Percentiles rank a stretch among this genome's conserved stretches.
phyloP scores from a whole-genome alignment of 2,329 filamentous ascomycete genomes.

The Fusarium temperatum region DNA sequence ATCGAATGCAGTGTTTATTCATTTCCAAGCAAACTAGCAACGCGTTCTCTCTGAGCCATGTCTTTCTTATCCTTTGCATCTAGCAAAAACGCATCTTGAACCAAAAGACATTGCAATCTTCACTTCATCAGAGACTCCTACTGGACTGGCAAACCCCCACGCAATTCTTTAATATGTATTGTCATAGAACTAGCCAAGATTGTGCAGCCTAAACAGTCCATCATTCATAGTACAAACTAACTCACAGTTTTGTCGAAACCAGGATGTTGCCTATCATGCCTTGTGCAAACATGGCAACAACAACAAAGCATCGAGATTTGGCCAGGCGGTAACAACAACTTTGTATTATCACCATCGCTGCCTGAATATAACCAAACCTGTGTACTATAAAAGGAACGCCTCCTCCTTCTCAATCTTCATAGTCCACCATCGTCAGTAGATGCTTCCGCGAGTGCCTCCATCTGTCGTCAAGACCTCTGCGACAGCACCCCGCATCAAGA shows the following conservation, averaged over 20 bases:
- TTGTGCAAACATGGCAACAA: background rate
- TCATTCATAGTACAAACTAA: background rate
- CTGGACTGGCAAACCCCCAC: rapidly evolving
- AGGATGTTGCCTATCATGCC: too few relatives aligned
- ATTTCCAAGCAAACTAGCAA: too few relatives aligned
- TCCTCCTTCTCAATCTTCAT: too few relatives aligned
- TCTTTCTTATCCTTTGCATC: background rate
- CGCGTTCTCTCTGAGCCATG: background rate
- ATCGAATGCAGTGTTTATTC: too few relatives aligned
- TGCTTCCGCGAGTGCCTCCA: too few relatives aligned
- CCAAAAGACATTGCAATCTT: background rate
- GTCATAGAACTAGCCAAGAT: background rate
- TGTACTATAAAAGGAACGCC: background rate
- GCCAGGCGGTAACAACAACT: too few relatives aligned
- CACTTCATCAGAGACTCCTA: rapidly evolving
- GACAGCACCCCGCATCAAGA: too few relatives aligned
- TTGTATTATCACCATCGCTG: background rate
- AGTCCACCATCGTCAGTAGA: too few relatives aligned
- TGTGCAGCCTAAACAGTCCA: background rate
- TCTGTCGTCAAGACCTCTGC: background rate
- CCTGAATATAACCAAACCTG: background rate
- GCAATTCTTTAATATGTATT: rapidly evolving
- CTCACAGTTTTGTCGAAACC: background rate
- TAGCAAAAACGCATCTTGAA: background rate
- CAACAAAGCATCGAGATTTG: background rate